phyloP scores from a whole-genome alignment of 805 yeast genomes.

The Candida rishiriensis region DNA sequence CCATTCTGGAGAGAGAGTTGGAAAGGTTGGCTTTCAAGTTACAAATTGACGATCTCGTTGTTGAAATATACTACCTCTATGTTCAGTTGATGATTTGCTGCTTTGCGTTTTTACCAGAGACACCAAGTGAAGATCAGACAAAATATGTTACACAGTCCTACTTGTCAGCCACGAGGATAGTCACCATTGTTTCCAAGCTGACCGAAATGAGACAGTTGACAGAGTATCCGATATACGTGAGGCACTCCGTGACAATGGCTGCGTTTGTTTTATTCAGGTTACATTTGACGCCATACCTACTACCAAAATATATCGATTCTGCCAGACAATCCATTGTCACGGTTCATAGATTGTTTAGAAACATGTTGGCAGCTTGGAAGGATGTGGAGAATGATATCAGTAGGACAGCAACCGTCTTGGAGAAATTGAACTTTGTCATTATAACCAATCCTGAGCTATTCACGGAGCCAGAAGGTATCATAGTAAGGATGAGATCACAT shows the following conservation, averaged over 20 bases:
- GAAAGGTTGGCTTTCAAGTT: slow-evolving; percentile 65
- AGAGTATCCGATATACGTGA: slow-evolving; percentile 79
- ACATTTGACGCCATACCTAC: slow-evolving; percentile 69
- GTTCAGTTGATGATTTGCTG: slow-evolving; percentile 78
- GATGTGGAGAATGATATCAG: slow-evolving; percentile 86
- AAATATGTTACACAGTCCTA: slow-evolving; percentile 80
- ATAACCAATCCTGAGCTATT: slow-evolving; percentile 85
- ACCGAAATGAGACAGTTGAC: slow-evolving; percentile 65
- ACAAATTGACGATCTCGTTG: slow-evolving; percentile 59
- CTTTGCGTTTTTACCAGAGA: slow-evolving; percentile 87
- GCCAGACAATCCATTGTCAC: slow-evolving; percentile 93
- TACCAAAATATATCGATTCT: slow-evolving; percentile 75
- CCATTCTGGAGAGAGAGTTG: slow-evolving; percentile 74
- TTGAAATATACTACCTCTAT: slow-evolving; percentile 76
- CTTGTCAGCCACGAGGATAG: slow-evolving; percentile 71
- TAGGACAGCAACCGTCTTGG: slow-evolving; percentile 86
- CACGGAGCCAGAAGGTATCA: slow-evolving; percentile 66
- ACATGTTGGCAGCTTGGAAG: slow-evolving; percentile 88
- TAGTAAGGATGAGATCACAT: slow-evolving; percentile 86
- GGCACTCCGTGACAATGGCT: slow-evolving; percentile 81
- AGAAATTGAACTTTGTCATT: slow-evolving; percentile 80
- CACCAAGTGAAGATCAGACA: slow-evolving; percentile 82
- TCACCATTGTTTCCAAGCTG: slow-evolving; percentile 71
- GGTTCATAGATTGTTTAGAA: slow-evolving; percentile 81
- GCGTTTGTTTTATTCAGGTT: slow-evolving; percentile 76